phyloP scores from a whole-genome alignment of 1,284 basidiomycete species.

The Sporisorium graminicola region DNA sequence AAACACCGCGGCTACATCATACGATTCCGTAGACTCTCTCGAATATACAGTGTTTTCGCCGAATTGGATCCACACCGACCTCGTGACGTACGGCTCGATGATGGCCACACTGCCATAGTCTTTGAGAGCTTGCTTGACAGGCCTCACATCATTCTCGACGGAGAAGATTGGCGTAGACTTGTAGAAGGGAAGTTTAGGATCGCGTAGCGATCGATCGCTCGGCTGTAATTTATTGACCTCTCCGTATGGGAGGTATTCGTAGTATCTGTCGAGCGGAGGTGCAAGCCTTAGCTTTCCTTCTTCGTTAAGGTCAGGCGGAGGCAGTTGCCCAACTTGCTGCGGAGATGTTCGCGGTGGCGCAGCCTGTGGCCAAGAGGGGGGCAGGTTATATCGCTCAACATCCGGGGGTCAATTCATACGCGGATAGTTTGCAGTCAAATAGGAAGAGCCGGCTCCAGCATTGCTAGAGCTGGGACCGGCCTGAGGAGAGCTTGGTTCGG shows the following conservation, averaged over 20 bases:
- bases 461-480: too few species aligned
- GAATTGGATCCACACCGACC: background rate
- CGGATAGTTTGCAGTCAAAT: too few species aligned
- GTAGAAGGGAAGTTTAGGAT: background rate
- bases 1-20: background rate
- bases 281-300: background rate
- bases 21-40: too few species aligned
- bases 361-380: too few species aligned
- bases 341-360: too few species aligned
- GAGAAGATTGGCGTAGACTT: background rate
- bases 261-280: background rate
- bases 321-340: background rate
- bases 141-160: rapidly evolving
- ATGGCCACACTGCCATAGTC: background rate
- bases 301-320: background rate
- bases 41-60: too few species aligned
- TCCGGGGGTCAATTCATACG: too few species aligned
- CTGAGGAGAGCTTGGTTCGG: too few species aligned
- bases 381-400: too few species aligned
- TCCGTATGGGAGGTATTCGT: background rate
- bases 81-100: background rate
- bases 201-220: background rate
- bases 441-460: too few species aligned
- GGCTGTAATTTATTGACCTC: background rate
- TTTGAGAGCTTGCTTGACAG: background rate